Evolutionary conservation across 2,329 filamentous ascomycete genomes (phyloP).

Genomic region (Fusarium humuli): DNA sequence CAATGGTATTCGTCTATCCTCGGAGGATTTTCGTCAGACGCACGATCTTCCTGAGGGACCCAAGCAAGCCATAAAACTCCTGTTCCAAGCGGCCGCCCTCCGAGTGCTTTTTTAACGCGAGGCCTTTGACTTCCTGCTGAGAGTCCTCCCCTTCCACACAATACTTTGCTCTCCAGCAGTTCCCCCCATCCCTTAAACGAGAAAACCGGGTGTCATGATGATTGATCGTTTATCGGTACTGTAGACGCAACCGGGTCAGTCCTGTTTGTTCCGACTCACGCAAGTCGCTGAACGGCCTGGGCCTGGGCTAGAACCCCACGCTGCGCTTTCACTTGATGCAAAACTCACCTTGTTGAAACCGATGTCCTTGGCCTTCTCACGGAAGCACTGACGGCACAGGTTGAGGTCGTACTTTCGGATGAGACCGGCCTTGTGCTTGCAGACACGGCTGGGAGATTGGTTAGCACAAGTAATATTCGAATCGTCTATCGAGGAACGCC

Average conservation of each 20-base stretch:
- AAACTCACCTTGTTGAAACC: conserved; percentile 76
- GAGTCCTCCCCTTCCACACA: conserved; percentile 42
- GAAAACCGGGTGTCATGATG: conserved; percentile 43
- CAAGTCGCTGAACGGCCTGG: neutral
- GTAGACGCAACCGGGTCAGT: conserved; percentile 33
- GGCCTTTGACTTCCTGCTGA: conserved; percentile 49
- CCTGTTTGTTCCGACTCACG: conserved; percentile 2
- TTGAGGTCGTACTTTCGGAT: conserved; percentile 99
- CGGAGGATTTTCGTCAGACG: conserved; percentile 57
- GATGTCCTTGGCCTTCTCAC: conserved; percentile 78
- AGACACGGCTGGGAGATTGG: conserved; percentile 65
- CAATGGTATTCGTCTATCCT: conserved; percentile 59
- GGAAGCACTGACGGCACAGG: conserved; percentile 84
- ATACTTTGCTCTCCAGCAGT: conserved; percentile 35
- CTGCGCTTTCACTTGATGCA: conserved; percentile 7
- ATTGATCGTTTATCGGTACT: conserved; percentile 55
- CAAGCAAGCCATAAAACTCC: conserved; percentile 61
- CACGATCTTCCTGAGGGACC: conserved; percentile 56
- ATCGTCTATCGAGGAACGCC: conserved; percentile 1
- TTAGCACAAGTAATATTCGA: conserved; percentile 46
- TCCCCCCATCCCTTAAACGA: conserved; percentile 39
- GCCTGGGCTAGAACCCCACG: neutral
- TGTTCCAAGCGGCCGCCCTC: conserved; percentile 59
- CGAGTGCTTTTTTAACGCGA: conserved; percentile 53
- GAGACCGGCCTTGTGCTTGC: conserved; percentile 97